Percentiles rank a stretch among this genome's conserved stretches.
phyloP scores from a whole-genome alignment of 495 filamentous ascomycete genomes.

The Daldinia concentrica region DNA sequence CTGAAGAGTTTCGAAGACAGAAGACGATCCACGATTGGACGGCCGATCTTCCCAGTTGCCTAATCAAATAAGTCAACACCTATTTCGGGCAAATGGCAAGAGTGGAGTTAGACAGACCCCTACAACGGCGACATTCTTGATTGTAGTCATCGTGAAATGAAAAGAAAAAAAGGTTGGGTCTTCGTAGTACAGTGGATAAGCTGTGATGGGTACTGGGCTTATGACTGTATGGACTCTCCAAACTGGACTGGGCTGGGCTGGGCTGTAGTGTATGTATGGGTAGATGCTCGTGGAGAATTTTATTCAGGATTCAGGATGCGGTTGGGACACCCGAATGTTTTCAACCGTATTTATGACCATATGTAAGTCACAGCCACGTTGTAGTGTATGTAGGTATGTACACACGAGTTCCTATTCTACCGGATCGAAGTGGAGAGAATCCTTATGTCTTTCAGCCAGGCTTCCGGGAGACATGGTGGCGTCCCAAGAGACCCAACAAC shows the following conservation, averaged over 20 bases:
- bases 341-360: conserved; percentile 17
- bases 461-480: conserved; percentile 28
- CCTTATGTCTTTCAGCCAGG: not conserved
- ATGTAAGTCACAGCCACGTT: conserved; percentile 39
- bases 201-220: not conserved
- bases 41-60: conserved; percentile 42
- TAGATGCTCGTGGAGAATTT: conserved; percentile 8
- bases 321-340: conserved; percentile 26
- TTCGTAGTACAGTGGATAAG: conserved; percentile 12
- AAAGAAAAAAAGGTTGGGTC: not conserved
- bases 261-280: not conserved
- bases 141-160: conserved; percentile 24
- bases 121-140: conserved; percentile 41
- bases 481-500: conserved; percentile 32
- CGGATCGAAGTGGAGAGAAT: conserved; percentile 31
- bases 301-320: conserved; percentile 1
- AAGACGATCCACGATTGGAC: conserved; percentile 40
- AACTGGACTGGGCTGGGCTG: not conserved
- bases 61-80: conserved; percentile 37
- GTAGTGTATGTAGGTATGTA: not conserved
- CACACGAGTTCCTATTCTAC: conserved; percentile 26
- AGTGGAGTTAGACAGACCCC: conserved; percentile 36
- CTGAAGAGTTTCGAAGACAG: conserved; percentile 35
- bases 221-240: not conserved
- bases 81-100: conserved; percentile 5